Evolutionary conservation across 2,329 filamentous ascomycete species (phyloP), one percentile per base, ranked within the genome.

Genomic region (Pseudogymnoascus sp.): DNA sequence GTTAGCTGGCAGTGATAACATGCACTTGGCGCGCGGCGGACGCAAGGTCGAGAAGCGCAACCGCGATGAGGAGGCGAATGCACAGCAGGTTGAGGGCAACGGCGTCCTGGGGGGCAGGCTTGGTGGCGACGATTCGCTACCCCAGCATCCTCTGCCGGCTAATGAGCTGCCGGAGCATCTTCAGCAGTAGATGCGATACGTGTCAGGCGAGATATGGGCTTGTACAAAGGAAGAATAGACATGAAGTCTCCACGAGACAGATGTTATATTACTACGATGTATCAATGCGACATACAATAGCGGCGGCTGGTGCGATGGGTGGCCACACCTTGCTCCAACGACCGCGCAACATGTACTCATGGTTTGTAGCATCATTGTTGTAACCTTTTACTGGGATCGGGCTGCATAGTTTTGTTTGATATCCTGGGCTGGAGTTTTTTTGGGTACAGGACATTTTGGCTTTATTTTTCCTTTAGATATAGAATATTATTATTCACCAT

Each of bases 1-100:
- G 59, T 34, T 61, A 18, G 34, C 59, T 5, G 6, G 39, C 2
- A 61, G 34, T 12, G 59, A 61, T 42, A 40, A 61, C 59, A 23
- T 61, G 59, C 34, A 61, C 18, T 34, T 61, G 5, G 34, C 34
- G 14, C 34, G n/a, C 34, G 59, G 59, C 23, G 59, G 59, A 16
- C 59, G 59, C 39, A 57, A 57, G 29, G 51, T 57, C 29, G 59
- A 61, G 59, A 61, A 61, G 59, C 34, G 34, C 34, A 61, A 61
- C 34, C 59, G 34, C 18, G 59, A 61, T 2, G 39, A 61, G 34
- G 59, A 61, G 18, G 59, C 59, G 18, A 39, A 39, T 26, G 59
- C 59, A 7, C 59, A 61, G 36, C 59, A 61, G 18, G 34, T 39
- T 1, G 59, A 61, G 59, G 59, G 59, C 59, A 57, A 57, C 26